Evolutionary conservation across 2,329 filamentous ascomycete genomes (phyloP), one percentile per base, ranked within the genome.

Genomic region (Aspergillus japonicus): DNA sequence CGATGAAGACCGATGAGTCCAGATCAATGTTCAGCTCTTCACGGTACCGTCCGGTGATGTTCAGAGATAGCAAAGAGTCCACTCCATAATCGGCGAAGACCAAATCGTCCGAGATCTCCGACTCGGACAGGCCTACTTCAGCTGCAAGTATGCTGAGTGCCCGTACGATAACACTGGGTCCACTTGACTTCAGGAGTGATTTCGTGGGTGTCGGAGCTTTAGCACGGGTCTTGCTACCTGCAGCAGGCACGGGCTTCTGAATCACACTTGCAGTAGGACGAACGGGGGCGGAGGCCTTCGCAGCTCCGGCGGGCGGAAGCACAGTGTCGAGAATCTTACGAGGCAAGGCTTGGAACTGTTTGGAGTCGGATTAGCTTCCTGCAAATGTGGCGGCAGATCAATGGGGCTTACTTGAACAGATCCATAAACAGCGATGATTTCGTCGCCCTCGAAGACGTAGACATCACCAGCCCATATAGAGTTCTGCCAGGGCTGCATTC

Each of bases 21-120:
- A 87, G 81, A 55, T 86, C 84, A 62, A 87, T 75, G 61, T 85
- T 81, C 23, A 87, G 77, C 50, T 87, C 85, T 68, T 87, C 85
- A 47, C 84, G 82, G 74, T 87, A 86, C 68, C 83, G 83, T 64
- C 84, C 84, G 49, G 84, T 85, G 64, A 87, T 85, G 29, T 84
- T 86, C 58, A 87, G 69, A 1, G 85, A 86, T 63, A 87, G 81
- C 19, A 87, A 77, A 7, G 85, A 87, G 71, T 87, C 85, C 33
- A 87, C 84, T 60, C 85, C 85, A 24, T 87, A 81, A 66, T 87
- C 85, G 64, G 85, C 83, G 65, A 87, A 87, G 53, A 83, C 82
- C 55, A 85, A 80, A 56, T 85, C 82, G 56, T 87, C 83, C 12
- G 85, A 81, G 55, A 87, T 80, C 68, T 87, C 85, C 21, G 79